Conservation (phyloP, 306 rosid genomes). For the Pyrus communis region DNA sequence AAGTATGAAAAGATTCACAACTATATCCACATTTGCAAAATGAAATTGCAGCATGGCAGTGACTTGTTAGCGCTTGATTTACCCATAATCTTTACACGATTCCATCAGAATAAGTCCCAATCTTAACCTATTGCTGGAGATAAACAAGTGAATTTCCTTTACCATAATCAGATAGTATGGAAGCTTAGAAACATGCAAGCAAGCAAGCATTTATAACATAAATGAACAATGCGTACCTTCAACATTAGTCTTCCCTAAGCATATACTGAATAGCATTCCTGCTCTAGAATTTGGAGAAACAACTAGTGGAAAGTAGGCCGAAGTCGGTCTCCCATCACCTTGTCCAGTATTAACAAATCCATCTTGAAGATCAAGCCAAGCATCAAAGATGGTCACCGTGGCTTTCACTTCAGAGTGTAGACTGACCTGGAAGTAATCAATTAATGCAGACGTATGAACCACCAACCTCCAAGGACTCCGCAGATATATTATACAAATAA, state of each 20-base stretch:
- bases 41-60: neutral
- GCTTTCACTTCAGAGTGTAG: slow-evolving; percentile 95
- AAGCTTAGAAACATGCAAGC: slow-evolving; percentile 1
- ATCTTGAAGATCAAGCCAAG: slow-evolving; percentile 98
- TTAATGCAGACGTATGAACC: slow-evolving; percentile 7
- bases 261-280: slow-evolving; percentile 77
- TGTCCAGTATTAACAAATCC: slow-evolving; percentile 74
- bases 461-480: neutral
- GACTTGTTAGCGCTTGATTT: neutral
- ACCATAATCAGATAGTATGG: neutral
- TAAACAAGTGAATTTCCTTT: neutral
- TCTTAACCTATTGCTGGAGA: neutral
- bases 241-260: slow-evolving; percentile 51
- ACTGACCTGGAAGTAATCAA: slow-evolving; percentile 60
- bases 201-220: neutral
- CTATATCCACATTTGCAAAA: neutral
- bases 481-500: neutral
- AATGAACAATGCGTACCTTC: slow-evolving; percentile 46
- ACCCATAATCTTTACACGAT: neutral
- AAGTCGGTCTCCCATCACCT: slow-evolving; percentile 64
- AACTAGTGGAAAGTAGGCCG: slow-evolving; percentile 74
- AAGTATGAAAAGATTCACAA: neutral
- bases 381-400: slow-evolving; percentile 66
- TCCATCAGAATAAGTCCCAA: neutral
- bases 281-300: slow-evolving; percentile 82